phyloP scores from a whole-genome alignment of 208 protist species.

The Acanthamoeba castellanii region DNA sequence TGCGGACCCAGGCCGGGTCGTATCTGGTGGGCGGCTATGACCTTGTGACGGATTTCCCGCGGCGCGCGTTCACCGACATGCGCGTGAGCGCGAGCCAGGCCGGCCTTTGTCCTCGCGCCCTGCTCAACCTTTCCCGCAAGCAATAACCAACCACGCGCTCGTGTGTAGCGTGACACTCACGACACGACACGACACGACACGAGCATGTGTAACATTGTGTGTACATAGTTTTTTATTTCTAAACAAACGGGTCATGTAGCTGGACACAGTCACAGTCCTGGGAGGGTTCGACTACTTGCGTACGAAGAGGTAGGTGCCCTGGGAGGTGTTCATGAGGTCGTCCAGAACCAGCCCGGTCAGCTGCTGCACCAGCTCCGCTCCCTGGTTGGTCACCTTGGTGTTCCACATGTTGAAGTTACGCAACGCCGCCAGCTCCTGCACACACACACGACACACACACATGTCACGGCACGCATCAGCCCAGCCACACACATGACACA shows the following conservation, averaged over 20 bases:
- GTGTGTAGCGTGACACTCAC: too few relatives aligned
- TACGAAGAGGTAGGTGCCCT: conserved; percentile 70
- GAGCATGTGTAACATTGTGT: too few relatives aligned
- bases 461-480: too few relatives aligned
- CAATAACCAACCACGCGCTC: too few relatives aligned
- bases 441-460: not conserved
- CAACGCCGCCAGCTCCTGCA: not conserved
- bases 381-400: conserved; percentile 64
- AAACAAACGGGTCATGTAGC: too few relatives aligned
- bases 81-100: not conserved
- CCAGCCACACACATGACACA: too few relatives aligned
- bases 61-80: not conserved
- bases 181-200: too few relatives aligned
- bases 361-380: conserved; percentile 43
- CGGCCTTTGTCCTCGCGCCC: conserved; percentile 20
- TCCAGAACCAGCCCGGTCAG: conserved; percentile 48
- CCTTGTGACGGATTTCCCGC: conserved; percentile 10
- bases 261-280: too few relatives aligned
- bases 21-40: conserved; percentile 34
- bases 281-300: not conserved
- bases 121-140: conserved; percentile 8
- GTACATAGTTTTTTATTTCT: too few relatives aligned
- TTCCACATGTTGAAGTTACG: conserved; percentile 63
- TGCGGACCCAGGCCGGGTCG: not conserved
- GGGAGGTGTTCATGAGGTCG: conserved; percentile 67